Base-by-base conservation (phyloP, 495 filamentous ascomycete genomes). In the Talaromyces liani region DNA sequence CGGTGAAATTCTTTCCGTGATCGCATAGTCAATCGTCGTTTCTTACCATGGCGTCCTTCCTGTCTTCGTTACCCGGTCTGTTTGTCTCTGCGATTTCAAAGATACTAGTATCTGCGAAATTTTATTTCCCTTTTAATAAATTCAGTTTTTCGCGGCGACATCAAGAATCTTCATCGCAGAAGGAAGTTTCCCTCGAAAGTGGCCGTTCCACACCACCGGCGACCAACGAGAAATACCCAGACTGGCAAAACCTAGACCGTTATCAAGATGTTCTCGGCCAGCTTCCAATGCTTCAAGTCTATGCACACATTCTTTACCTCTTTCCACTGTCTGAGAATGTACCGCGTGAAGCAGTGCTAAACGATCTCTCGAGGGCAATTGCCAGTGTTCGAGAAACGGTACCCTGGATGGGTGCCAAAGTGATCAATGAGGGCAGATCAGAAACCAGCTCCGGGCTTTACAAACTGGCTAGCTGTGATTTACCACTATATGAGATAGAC, bases 251-350 rank as follows among this genome's bases (percentile, higher is more conserved):
- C 33, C 20, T 58, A 14, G 29, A 58, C 20, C 56, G 56, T 58
- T 58, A 58, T 20, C 67, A 70, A 65, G 72, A 75, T 65, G 60
- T 76, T 7, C 63, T 77, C 6, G 73, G 75, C 24, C 76, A 80
- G 58, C 67, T 80, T 0, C 75, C 78, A 14, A 62, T 75, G 6
- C 69, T 79, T 16, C 71, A 80, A 60, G 68, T 62, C 53, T 80
- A 80, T 61, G 73, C 67, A 9, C 76, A 79, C 56, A 68, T 74
- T 31, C 59, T 73, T 6, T 62, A 68, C 2, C 65, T 63, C 33
- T 79, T 78, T 34, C 41, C 69, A 1, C 58, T 71, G n/a, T 49
- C 66, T 1, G 57, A 71, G 3, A 62, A 67, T 0, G 49, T 58
- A 7, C 29, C 67, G 0, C 63, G 62, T 1, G 60, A 71, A 1